phyloP scores from a whole-genome alignment of 208 protist species.

The Crithidia bombi region DNA sequence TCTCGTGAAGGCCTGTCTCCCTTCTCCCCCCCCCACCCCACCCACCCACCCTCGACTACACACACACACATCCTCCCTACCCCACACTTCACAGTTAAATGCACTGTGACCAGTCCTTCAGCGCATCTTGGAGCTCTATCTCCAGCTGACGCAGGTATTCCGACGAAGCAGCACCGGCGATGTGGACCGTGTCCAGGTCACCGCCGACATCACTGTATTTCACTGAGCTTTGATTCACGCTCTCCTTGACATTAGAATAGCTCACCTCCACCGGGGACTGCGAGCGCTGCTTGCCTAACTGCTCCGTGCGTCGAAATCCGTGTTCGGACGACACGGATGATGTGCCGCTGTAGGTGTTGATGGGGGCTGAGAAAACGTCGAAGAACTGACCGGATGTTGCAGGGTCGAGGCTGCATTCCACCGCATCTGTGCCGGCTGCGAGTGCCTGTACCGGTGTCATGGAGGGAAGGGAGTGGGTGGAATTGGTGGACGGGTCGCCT shows the following conservation, averaged over 20 bases:
- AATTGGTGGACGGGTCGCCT: not conserved
- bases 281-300: not conserved
- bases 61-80: not conserved
- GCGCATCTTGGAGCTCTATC: slow-evolving; percentile 35
- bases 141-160: slow-evolving; percentile 35
- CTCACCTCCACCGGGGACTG: not conserved
- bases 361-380: not conserved
- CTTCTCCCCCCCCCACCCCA: not conserved
- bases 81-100: not conserved
- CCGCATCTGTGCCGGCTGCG: slow-evolving; percentile 1
- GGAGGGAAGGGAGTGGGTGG: not conserved
- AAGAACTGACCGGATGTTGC: not conserved
- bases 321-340: not conserved
- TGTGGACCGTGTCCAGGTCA: slow-evolving; percentile 5
- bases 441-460: slow-evolving; percentile 15
- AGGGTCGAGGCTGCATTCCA: not conserved
- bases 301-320: not conserved
- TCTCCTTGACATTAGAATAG: not conserved
- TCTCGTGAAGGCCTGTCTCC: not conserved
- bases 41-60: slow-evolving; percentile 11
- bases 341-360: not conserved
- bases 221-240: not conserved
- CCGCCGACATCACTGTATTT: not conserved
- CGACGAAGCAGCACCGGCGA: slow-evolving; percentile 24
- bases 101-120: slow-evolving; percentile 28